These are phyloP conservation scores for Boletus pseudopeckii DNA, from an alignment of 768 basidiomycete species.

Conservation along the genomic window DNA sequence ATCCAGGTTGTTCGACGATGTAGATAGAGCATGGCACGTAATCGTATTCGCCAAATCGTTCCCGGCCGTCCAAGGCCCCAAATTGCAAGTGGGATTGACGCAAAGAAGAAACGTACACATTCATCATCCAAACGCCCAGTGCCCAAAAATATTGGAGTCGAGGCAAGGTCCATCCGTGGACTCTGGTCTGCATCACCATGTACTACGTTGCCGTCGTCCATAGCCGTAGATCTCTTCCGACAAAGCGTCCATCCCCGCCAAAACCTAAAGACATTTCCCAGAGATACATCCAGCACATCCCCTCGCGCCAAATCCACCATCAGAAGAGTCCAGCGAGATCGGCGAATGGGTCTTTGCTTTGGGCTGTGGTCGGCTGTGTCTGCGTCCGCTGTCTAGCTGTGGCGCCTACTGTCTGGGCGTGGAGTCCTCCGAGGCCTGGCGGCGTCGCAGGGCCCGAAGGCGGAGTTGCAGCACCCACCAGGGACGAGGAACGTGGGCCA, in stretches of 20 bases:
- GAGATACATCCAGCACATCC: neutral
- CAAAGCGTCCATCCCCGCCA: slow-evolving; percentile 4
- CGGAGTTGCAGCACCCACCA: slow-evolving; percentile 11
- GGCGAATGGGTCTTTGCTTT: slow-evolving; percentile 77
- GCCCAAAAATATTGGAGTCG: neutral
- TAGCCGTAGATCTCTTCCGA: neutral
- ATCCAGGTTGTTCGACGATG: neutral
- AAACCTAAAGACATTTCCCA: neutral
- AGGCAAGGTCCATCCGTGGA: neutral
- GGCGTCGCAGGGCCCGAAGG: slow-evolving; percentile 15
- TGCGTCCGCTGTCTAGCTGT: slow-evolving; percentile 21
- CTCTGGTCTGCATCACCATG: neutral
- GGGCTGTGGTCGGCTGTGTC: slow-evolving; percentile 22
- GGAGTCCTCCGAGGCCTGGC: slow-evolving; percentile 2
- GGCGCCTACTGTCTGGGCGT: neutral
- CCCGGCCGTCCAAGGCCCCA: neutral
- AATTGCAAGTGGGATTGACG: slow-evolving; percentile 9
- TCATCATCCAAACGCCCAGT: neutral
- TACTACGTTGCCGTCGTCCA: neutral
- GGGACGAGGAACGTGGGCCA: slow-evolving; percentile 5
- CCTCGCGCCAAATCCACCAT: neutral
- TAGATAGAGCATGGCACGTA: neutral
- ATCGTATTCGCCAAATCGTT: neutral
- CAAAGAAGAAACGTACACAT: slow-evolving; percentile 8
- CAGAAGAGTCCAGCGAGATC: slow-evolving; percentile 78